Evolutionary conservation across 2,329 filamentous ascomycete genomes (phyloP), one percentile per base, ranked within the genome.

Genomic region (Diaporthe ilicicola): DNA sequence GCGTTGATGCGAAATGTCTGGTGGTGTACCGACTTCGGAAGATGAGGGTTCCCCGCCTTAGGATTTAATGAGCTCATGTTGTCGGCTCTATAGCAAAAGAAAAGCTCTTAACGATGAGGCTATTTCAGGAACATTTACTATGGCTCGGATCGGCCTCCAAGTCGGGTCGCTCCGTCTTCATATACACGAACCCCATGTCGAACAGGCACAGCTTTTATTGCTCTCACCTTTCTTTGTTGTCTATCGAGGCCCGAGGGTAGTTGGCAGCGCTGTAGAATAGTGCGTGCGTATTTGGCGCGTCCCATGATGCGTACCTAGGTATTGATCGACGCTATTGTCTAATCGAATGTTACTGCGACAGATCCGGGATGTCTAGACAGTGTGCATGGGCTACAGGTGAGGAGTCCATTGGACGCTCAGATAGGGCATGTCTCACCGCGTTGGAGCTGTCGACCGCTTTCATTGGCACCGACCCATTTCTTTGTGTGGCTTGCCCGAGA

Each of bases 1-100:
- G 59, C 42, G 29, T 64, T 64, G 44, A 64, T 64, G 29, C 59
- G 59, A 29, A 64, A 64, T 10, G 59, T 64, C 29, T 64, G 59
- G 44, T 64, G 59, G 59, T 64, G 59, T 8, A 37, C 44, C 29
- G 59, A 64, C 59, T 64, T 64, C 0, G 59, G 44, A 27, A 64
- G n/a, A 24, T 13, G 10, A n/a, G 59, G 48, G 10, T 12, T 34
- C 12, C 27, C 19, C 59, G 50, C 50, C 42, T 48, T 32, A 19
- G n/a, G 2, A 29, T 29, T 27, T 3, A 24, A 24, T 6, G 22
- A 19, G 42, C 29, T 37, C 19, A 64, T 64, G 4, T 24, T 27
- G 44, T 34, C 4, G 29, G 27, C 19, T 53, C 12, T 9, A n/a
- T 10, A 8, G 17, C 19, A n/a, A 19, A 37, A 37, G 2, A 37